Evolutionary conservation across 2,329 filamentous ascomycete species (phyloP).

Genomic region (Alternaria hordeiaustralica): DNA sequence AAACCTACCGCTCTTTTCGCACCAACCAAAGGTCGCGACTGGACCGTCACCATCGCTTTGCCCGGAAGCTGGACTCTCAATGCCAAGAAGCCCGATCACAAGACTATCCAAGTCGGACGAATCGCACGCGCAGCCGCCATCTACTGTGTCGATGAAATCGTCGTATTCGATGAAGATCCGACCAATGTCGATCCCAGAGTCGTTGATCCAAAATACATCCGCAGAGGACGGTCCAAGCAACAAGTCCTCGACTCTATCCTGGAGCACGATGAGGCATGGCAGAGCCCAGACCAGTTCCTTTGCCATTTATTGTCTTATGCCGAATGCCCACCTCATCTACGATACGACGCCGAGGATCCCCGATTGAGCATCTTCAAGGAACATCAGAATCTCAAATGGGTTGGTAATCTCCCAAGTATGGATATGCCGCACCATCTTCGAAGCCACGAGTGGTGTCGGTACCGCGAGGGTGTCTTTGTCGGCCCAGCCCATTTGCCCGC

Average conservation of each 20-base stretch:
- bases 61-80: conserved; percentile 74
- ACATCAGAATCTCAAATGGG: conserved; percentile 77
- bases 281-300: conserved; percentile 80
- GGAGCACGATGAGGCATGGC: conserved; percentile 60
- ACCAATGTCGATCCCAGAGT: conserved; percentile 32
- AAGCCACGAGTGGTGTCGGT: conserved; percentile 77
- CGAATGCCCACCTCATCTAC: conserved; percentile 81
- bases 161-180: conserved; percentile 79
- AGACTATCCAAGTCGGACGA: conserved; percentile 74
- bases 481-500: conserved; percentile 23
- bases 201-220: conserved; percentile 27
- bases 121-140: conserved; percentile 82
- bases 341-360: conserved; percentile 25
- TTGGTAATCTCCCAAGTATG: conserved; percentile 75
- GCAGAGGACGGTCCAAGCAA: conserved; percentile 46
- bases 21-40: conserved; percentile 68
- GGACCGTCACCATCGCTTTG: conserved; percentile 79
- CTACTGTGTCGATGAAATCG: conserved; percentile 83
- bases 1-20: conserved; percentile 74
- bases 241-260: conserved; percentile 49
- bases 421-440: conserved; percentile 87
- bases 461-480: conserved; percentile 77
- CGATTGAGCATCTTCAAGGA: conserved; percentile 76
- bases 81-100: conserved; percentile 74
- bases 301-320: conserved; percentile 80